These are phyloP conservation scores for Petrea volubilis DNA, from an alignment of 257 asterid species.

Conservation along the genomic window DNA sequence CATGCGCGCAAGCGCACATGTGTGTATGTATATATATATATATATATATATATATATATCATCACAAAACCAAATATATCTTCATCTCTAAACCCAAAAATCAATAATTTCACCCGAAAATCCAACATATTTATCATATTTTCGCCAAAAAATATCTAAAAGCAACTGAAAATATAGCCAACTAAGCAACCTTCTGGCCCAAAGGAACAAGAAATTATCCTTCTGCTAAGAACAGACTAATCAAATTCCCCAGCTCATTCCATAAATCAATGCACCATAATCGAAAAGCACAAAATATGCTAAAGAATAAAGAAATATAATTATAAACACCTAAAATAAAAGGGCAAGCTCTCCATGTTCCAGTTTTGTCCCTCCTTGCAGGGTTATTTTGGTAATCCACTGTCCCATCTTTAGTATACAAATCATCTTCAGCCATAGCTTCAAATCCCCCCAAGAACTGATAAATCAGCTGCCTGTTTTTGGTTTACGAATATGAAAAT, in stretches of 20 bases:
- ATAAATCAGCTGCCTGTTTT: not conserved
- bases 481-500: not conserved
- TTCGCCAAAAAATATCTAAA: no score
- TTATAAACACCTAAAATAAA: conserved; percentile 58
- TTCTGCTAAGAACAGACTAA: not conserved
- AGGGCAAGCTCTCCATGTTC: conserved; percentile 87
- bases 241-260: not conserved
- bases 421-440: conserved; percentile 51
- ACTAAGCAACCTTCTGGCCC: no score
- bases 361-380: conserved; percentile 65
- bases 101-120: no score
- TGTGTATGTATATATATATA: no score
- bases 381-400: conserved; percentile 61
- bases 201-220: no score
- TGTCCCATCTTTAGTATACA: conserved; percentile 74
- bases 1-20: no score
- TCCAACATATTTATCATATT: no score
- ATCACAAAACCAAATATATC: no score
- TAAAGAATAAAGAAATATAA: not conserved
- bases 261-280: not conserved
- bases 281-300: not conserved
- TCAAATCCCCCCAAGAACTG: no score
- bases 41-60: no score
- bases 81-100: no score
- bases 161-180: no score